Evolutionary conservation across 805 yeast species (phyloP).

Genomic region (Ogataea populi-albae): DNA sequence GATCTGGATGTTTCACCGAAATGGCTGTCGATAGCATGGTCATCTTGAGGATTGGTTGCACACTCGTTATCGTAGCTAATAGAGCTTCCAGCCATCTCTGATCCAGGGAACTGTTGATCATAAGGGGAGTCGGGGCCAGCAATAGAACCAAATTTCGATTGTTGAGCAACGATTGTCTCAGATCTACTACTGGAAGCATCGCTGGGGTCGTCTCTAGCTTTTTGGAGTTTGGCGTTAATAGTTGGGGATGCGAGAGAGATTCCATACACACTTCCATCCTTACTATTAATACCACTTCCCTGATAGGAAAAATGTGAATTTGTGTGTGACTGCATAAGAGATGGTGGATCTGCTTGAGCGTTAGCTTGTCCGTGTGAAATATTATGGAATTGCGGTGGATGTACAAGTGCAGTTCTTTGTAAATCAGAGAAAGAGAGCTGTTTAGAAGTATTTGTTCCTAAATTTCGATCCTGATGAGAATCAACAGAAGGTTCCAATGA

Average conservation of each 20-base stretch:
- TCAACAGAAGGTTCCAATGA: no score
- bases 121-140: conserved; percentile 11
- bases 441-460: no score
- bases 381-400: no score
- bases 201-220: conserved; percentile 15
- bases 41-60: conserved; percentile 1
- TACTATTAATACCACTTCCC: conserved; percentile 3
- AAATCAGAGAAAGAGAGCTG: no score
- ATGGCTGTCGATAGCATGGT: conserved; percentile 6
- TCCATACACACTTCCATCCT: conserved; percentile 9
- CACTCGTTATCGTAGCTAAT: not conserved
- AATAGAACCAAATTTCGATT: conserved; percentile 14
- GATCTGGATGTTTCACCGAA: conserved; percentile 11
- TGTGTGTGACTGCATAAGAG: no score
- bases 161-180: conserved; percentile 17
- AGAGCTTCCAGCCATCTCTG: not conserved
- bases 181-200: conserved; percentile 20
- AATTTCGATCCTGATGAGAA: no score
- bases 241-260: conserved; percentile 15
- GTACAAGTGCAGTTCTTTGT: no score
- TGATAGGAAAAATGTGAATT: not conserved
- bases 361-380: no score
- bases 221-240: conserved; percentile 8
- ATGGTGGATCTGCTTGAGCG: no score
- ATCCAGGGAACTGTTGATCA: conserved; percentile 1